These are phyloP conservation scores for Coelastrella sp. DNA, from an alignment of 139 green algal species.

Conservation along the genomic window DNA sequence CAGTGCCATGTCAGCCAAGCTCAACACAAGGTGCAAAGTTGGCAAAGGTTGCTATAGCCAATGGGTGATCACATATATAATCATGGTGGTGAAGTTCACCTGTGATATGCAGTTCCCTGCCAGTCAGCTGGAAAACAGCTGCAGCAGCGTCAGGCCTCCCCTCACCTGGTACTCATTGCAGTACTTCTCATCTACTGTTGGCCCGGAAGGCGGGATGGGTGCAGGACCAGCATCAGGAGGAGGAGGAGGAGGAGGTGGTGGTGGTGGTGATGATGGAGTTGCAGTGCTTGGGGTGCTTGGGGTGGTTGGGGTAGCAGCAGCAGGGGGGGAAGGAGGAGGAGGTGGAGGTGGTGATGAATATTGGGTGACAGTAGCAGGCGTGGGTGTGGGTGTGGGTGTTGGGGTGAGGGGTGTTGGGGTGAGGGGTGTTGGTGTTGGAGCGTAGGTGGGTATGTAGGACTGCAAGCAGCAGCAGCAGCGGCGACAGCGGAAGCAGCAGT, in stretches of 20 bases:
- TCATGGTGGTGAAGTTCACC: not conserved
- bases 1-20: not conserved
- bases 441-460: not conserved
- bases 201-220: not conserved
- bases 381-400: not conserved
- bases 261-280: not conserved
- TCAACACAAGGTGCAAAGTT: not conserved
- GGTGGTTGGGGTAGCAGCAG: not conserved
- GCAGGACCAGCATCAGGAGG: not conserved
- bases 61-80: too few species aligned
- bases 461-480: not conserved
- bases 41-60: too few species aligned
- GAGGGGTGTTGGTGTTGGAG: not conserved
- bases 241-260: not conserved
- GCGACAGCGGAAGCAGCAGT: too few species aligned
- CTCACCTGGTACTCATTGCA: constrained; percentile 7
- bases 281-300: not conserved
- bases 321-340: not conserved
- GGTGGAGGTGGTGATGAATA: not conserved
- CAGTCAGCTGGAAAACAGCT: not conserved
- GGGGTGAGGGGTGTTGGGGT: not conserved
- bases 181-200: not conserved
- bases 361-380: not conserved
- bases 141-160: not conserved
- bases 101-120: not conserved